These are phyloP conservation scores for Strombidium stylifer DNA, from an alignment of 73 alveolate genomes.

Conservation along the genomic window DNA sequence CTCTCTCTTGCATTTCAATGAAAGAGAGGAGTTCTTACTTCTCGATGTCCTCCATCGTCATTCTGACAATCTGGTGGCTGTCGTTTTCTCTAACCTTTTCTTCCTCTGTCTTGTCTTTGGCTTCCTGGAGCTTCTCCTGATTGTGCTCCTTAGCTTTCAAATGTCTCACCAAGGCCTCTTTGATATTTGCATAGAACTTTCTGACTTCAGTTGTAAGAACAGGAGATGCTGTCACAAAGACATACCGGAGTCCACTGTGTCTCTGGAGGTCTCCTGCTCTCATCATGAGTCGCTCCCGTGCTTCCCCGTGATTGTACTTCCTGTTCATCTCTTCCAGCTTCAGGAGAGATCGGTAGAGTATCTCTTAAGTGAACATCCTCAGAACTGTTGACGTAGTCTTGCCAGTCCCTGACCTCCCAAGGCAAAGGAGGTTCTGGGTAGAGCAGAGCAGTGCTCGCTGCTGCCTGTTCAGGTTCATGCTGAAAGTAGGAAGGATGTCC, in stretches of 20 bases:
- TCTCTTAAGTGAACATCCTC: slow-evolving; percentile 61
- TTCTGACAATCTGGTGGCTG: not conserved
- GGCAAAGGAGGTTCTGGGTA: slow-evolving; percentile 42
- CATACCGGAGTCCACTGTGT: slow-evolving; percentile 23
- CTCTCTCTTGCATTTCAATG: slow-evolving; percentile 42
- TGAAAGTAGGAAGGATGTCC: slow-evolving; percentile 26
- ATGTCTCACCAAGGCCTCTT: no score
- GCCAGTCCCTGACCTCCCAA: slow-evolving; percentile 85
- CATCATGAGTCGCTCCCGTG: not conserved
- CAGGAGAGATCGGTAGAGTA: slow-evolving; percentile 19
- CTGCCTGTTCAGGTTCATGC: slow-evolving; percentile 22
- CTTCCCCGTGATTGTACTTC: not conserved
- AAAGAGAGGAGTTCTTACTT: slow-evolving; percentile 28
- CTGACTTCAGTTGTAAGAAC: slow-evolving; percentile 76
- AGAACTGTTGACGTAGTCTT: slow-evolving; percentile 72
- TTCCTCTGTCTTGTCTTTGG: slow-evolving; percentile 8
- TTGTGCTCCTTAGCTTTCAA: slow-evolving; percentile 4
- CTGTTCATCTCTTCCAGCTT: not conserved
- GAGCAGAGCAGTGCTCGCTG: slow-evolving; percentile 30
- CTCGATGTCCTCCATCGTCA: slow-evolving; percentile 12
- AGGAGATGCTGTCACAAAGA: slow-evolving; percentile 73
- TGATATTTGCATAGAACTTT: slow-evolving; percentile 55
- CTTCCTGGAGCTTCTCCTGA: slow-evolving; percentile 11
- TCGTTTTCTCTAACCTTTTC: slow-evolving; percentile 13
- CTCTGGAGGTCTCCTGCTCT: slow-evolving; percentile 40